Evolutionary conservation across 176 grass and related monocot genomes (phyloP).

Genomic region (Leersia perrieri): DNA sequence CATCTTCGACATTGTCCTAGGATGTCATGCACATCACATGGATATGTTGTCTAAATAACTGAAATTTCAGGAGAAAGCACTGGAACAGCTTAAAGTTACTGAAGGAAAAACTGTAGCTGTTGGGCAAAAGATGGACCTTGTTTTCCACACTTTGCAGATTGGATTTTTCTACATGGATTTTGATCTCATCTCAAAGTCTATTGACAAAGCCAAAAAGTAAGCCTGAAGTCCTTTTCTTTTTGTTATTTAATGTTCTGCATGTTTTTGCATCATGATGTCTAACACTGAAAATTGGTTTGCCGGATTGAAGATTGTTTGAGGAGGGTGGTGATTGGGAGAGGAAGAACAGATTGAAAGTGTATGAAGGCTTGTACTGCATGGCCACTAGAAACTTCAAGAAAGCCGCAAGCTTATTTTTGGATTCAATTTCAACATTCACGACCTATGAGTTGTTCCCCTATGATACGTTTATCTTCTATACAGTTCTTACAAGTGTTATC

Average conservation of each 20-base stretch:
- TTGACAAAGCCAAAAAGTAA: slow-evolving; percentile 98
- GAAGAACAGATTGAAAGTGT: slow-evolving; percentile 97
- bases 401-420: slow-evolving; percentile 91
- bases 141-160: slow-evolving; percentile 87
- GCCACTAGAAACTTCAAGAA: slow-evolving; percentile 93
- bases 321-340: slow-evolving; percentile 99
- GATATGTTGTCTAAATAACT: neutral
- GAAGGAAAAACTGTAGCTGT: slow-evolving; percentile 98
- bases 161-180: slow-evolving; percentile 98
- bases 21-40: slow-evolving; percentile 11
- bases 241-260: slow-evolving; percentile 13
- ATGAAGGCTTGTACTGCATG: slow-evolving; percentile 95
- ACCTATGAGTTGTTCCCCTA: slow-evolving; percentile 93
- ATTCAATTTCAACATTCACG: slow-evolving; percentile 97
- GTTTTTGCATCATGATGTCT: slow-evolving; percentile 18
- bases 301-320: slow-evolving; percentile 80
- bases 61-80: slow-evolving; percentile 76
- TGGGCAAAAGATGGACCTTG: slow-evolving; percentile 98
- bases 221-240: neutral
- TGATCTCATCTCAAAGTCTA: slow-evolving; percentile 91
- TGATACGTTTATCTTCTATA: slow-evolving; percentile 97
- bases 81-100: slow-evolving; percentile 92
- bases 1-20: neutral
- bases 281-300: slow-evolving; percentile 10
- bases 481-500: slow-evolving; percentile 84